These are phyloP conservation scores for Kewa caespitosa DNA, from an alignment of 179 eudicot genomes.

Conservation along the genomic window DNA sequence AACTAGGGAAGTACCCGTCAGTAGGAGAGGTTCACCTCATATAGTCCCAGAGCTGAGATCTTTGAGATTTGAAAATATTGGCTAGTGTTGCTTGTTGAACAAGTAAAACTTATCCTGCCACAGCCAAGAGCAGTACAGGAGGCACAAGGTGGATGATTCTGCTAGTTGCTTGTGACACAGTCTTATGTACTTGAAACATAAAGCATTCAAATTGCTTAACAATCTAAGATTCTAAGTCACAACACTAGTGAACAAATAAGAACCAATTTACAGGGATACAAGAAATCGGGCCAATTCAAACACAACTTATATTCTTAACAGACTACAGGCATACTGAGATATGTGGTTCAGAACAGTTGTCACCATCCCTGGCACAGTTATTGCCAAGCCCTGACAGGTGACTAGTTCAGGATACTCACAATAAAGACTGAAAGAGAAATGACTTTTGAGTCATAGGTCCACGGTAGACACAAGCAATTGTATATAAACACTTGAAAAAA, in stretches of 20 bases:
- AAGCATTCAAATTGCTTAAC: not conserved
- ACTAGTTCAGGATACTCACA: not conserved
- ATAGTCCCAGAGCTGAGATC: not conserved
- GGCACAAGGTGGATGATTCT: too few relatives aligned
- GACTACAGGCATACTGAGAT: not conserved
- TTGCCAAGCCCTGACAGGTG: too few relatives aligned
- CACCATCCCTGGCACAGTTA: too few relatives aligned
- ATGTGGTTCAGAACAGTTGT: not conserved
- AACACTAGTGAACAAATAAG: not conserved
- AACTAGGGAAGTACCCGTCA: too few relatives aligned
- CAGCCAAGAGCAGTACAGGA: not conserved
- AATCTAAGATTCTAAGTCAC: not conserved
- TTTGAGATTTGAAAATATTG: not conserved
- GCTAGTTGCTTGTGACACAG: not conserved
- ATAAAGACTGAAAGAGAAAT: not conserved
- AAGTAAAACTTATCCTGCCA: not conserved
- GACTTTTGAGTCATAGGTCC: not conserved
- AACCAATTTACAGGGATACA: not conserved
- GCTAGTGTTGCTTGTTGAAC: not conserved
- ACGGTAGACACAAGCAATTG: constrained; percentile 7
- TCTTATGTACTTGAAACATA: not conserved
- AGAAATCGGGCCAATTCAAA: not conserved
- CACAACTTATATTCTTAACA: not conserved
- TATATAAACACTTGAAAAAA: constrained; percentile 3
- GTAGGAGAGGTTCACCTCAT: too few relatives aligned